phyloP scores from a whole-genome alignment of 2,329 filamentous ascomycete species.

The Aspergillus caelatus region DNA sequence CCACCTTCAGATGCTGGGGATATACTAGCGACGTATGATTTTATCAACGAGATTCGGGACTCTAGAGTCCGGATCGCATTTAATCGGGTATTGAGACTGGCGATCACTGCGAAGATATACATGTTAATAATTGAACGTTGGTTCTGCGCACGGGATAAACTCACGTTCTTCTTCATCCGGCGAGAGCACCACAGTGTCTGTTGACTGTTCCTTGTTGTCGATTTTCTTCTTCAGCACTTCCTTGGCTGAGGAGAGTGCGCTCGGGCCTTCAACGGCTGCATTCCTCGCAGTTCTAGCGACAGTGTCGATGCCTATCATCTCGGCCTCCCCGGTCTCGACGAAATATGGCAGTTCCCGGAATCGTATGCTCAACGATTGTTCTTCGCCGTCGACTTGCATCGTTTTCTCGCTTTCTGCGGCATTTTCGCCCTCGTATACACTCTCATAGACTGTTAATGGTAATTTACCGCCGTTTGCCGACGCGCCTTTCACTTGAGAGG shows the following conservation, averaged over 20 bases:
- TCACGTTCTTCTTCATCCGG: slow-evolving; percentile 67
- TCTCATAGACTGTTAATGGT: slow-evolving; percentile 90
- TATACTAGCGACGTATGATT: slow-evolving; percentile 74
- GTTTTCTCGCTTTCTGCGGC: slow-evolving; percentile 60
- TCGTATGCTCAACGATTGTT: slow-evolving; percentile 62
- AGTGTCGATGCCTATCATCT: slow-evolving; percentile 97
- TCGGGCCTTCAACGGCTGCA: slow-evolving; percentile 62
- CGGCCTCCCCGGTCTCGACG: slow-evolving; percentile 90
- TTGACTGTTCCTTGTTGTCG: slow-evolving; percentile 27
- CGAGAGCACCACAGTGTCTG: slow-evolving; percentile 43
- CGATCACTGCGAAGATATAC: slow-evolving; percentile 42
- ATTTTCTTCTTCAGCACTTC: slow-evolving; percentile 31
- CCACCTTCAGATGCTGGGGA: slow-evolving; percentile 61
- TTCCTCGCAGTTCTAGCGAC: slow-evolving; percentile 83
- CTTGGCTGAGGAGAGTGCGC: slow-evolving; percentile 12
- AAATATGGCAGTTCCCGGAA: slow-evolving; percentile 85
- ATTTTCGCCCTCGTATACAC: slow-evolving; percentile 72
- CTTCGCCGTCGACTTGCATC: slow-evolving; percentile 71
- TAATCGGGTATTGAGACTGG: slow-evolving; percentile 77
- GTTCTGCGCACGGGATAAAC: slow-evolving; percentile 18
- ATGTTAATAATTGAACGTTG: slow-evolving; percentile 7
- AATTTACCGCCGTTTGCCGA: slow-evolving; percentile 73
- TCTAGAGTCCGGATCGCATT: slow-evolving; percentile 95
- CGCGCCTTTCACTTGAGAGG: slow-evolving; percentile 56
- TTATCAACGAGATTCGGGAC: slow-evolving; percentile 71